Base-by-base conservation (phyloP, 768 basidiomycete species). In the Agaricus bisporus region DNA sequence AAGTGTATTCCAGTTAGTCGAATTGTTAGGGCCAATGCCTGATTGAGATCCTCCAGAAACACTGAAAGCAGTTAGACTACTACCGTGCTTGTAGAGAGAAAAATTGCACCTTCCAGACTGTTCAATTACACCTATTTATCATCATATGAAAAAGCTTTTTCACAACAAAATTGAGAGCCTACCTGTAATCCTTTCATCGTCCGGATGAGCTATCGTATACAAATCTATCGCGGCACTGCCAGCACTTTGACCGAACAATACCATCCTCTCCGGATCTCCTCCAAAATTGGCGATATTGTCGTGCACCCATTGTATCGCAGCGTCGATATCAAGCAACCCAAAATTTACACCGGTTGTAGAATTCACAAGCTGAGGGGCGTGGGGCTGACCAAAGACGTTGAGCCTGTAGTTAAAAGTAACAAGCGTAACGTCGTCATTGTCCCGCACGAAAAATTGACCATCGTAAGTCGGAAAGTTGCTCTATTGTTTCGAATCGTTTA, bases 201-300 rank as follows among this genome's bases (percentile, higher is more conserved):
- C 58, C 8, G 67, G 67, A 56, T 71, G 65, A 3, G 68, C 60
- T 48, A 70, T 70, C 0, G 68, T 63, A 54, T 70, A 73, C 0
- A 64, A 64, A 56, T 71, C 71, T 41, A 62, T 63, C 2, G 68
- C 64, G 8, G 59, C 61, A 44, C 64, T 68, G 3, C 71, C 72
- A 22, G 72, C 71, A 54, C 70, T 72, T 49, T 73, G 66, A 7
- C 72, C 72, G 42, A 69, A 71, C 15, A 74, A 43, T 12, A 61
- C 61, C 29, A 73, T 64, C 48, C 77, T 66, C 4, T 67, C 59
- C 5, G 70, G 71, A 57, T 73, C 71, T 18, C 71, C 71, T 26
- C 71, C 71, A 48, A 79, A 80, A 8, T 60, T 65, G n/a, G 66
- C 70, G 46, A 80, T 79, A 57, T 80, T 75, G 45, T 70, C 64